Percentiles rank a stretch among this genome's conserved stretches.
These are phyloP conservation scores for Kwoniella pini DNA, from an alignment of 768 basidiomycete species.

Conservation along the genomic window DNA sequence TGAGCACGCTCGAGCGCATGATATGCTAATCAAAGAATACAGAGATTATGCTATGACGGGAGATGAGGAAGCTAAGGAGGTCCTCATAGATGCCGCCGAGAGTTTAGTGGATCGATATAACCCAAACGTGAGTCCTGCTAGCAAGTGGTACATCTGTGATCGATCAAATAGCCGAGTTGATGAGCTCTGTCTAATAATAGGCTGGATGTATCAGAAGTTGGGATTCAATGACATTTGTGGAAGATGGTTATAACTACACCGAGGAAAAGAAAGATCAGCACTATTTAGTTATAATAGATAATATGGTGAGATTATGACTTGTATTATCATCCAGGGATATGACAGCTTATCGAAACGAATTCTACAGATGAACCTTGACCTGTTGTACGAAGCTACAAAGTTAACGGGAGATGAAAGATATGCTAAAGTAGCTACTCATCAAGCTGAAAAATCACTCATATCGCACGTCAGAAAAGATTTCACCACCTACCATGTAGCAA, in stretches of 20 bases:
- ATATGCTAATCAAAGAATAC: not conserved
- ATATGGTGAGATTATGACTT: constrained; percentile 50
- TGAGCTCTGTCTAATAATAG: no score
- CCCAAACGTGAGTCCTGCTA: constrained; percentile 32
- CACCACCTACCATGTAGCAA: constrained; percentile 46
- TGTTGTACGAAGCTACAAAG: constrained; percentile 41
- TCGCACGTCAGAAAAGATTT: constrained; percentile 38
- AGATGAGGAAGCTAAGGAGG: constrained; percentile 35
- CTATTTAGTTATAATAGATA: constrained; percentile 47
- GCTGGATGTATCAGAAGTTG: constrained; percentile 41
- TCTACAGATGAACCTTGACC: constrained; percentile 46
- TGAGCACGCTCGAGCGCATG: no score
- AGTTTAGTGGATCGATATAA: constrained; percentile 39
- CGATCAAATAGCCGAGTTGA: no score
- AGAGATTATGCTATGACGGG: constrained; percentile 40
- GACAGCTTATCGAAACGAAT: not conserved
- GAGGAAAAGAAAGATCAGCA: constrained; percentile 37
- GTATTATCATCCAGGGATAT: no score
- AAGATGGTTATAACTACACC: constrained; percentile 27
- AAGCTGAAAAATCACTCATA: constrained; percentile 34
- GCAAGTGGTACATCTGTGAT: no score
- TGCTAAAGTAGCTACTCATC: constrained; percentile 36
- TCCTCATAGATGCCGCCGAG: constrained; percentile 39
- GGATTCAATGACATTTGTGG: constrained; percentile 28
- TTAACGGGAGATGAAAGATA: constrained; percentile 36